Conservation (phyloP, 495 filamentous ascomycete genomes). For the Penicillium pulvis region DNA sequence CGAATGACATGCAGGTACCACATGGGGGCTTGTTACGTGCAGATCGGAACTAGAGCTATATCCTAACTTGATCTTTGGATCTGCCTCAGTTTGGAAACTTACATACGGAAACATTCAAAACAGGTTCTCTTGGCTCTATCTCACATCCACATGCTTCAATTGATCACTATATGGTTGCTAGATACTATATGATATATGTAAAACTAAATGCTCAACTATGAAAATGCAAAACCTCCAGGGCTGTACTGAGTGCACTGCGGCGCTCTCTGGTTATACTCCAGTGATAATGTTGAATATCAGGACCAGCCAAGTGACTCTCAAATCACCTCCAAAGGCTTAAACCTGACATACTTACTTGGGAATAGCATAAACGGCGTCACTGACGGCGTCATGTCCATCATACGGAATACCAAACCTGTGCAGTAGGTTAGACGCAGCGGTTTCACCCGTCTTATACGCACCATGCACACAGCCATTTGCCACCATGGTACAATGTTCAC, state of each 20-base stretch:
- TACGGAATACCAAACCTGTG: slow-evolving; percentile 21
- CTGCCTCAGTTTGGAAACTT: background rate
- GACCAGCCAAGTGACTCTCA: slow-evolving; percentile 7
- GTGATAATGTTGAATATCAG: slow-evolving; percentile 7
- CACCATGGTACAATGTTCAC: slow-evolving; percentile 27
- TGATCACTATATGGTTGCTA: background rate
- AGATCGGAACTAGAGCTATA: background rate
- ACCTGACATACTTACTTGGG: slow-evolving; percentile 1
- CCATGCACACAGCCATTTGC: slow-evolving; percentile 30
- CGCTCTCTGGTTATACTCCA: slow-evolving; percentile 2
- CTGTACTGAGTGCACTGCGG: background rate
- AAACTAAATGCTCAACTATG: background rate
- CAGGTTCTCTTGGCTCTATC: background rate
- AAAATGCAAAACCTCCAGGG: slow-evolving; percentile 1
- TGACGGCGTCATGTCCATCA: slow-evolving; percentile 5
- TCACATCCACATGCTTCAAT: background rate
- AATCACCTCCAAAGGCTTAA: slow-evolving; percentile 6
- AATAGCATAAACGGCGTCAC: background rate
- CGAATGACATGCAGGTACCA: background rate
- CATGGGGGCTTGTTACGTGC: background rate
- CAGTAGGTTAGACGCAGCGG: slow-evolving; percentile 23
- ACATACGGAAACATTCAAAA: background rate
- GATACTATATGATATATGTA: background rate
- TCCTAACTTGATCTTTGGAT: background rate
- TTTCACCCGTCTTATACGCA: slow-evolving; percentile 27